Evolutionary conservation across 1,284 basidiomycete species (phyloP).

Genomic region (Ustilago tritici): DNA sequence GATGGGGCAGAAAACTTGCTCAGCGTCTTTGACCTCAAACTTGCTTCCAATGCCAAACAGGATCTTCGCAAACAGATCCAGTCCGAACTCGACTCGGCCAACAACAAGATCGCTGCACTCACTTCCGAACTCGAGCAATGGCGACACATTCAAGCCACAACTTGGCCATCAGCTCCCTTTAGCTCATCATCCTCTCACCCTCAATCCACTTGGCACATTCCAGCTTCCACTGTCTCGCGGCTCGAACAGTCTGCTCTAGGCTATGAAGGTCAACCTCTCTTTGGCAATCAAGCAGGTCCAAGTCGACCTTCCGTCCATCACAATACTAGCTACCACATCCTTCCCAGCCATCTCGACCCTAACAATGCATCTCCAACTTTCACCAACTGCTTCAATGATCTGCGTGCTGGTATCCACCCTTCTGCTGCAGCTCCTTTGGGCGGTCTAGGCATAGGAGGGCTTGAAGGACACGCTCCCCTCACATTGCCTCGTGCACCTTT

Average conservation of each 20-base stretch:
- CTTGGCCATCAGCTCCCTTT: constrained; percentile 25
- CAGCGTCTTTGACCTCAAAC: constrained; percentile 73
- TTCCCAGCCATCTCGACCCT: constrained; percentile 25
- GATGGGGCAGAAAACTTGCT: constrained; percentile 87
- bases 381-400: constrained; percentile 47
- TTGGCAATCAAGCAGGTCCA: constrained; percentile 20
- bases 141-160: constrained; percentile 21
- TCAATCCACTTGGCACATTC: constrained; percentile 25
- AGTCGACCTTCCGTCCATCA: constrained; percentile 4
- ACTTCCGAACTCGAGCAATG: constrained; percentile 75
- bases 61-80: constrained; percentile 79
- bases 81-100: constrained; percentile 80
- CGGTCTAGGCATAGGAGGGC: constrained; percentile 46
- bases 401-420: constrained; percentile 15
- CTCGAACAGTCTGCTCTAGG: constrained; percentile 50
- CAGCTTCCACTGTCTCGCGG: constrained; percentile 30
- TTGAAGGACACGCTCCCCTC: constrained; percentile 38
- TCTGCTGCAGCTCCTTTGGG: constrained; percentile 24
- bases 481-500: constrained; percentile 8
- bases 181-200: constrained; percentile 16
- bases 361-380: constrained; percentile 48
- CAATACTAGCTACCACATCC: constrained; percentile 20
- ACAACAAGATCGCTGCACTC: constrained; percentile 78
- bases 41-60: constrained; percentile 72
- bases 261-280: constrained; percentile 42